Evolutionary conservation across 2,329 filamentous ascomycete genomes (phyloP), one percentile per base, ranked within the genome.

Genomic region (Trichoderma pleuroti): DNA sequence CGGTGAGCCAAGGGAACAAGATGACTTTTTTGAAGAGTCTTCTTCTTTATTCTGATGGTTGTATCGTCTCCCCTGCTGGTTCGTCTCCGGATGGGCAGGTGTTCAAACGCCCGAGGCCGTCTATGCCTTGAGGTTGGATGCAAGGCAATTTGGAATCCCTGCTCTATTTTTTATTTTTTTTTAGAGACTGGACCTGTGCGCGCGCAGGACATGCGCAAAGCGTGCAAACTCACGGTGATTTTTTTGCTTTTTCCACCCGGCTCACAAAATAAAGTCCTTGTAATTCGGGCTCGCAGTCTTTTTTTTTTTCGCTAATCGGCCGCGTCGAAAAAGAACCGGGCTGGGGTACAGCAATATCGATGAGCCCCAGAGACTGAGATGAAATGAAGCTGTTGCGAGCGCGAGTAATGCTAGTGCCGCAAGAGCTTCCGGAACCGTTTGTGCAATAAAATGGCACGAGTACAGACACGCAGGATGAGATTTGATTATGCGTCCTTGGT

Each of bases 41-140:
- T 28, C 26, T 69, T 69, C 32, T 39, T 52, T n/a, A 39, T 57
- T 18, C n/a, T 26, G 28, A 57, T 57, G 56, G 57, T 30, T 39
- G 62, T 71, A 49, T 68, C 63, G 56, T 46, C 65, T 69, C 65
- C 65, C 65, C 49, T 71, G 70, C 28, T 69, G 46, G 28, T 59
- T 26, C 30, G 34, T 63, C 42, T 69, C 34, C 63, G 49, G 42
- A 63, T 36, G 46, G 65, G 65, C 70, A 63, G 65, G 36, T 65
- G 60, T 56, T 56, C 64, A 71, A 71, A 63, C 65, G 26, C 42
- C 46, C 65, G 49, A 64, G 3, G 36, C 65, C 46, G 59, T 52
- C 66, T 49, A 65, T 69, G 70, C 70, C 65, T 64, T 71, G 65
- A 46, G 64, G 36, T 63, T 64, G 57, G 32, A 59, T 18, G 34